phyloP scores from a whole-genome alignment of 768 basidiomycete genomes.

The Plicaturopsis crispa region DNA sequence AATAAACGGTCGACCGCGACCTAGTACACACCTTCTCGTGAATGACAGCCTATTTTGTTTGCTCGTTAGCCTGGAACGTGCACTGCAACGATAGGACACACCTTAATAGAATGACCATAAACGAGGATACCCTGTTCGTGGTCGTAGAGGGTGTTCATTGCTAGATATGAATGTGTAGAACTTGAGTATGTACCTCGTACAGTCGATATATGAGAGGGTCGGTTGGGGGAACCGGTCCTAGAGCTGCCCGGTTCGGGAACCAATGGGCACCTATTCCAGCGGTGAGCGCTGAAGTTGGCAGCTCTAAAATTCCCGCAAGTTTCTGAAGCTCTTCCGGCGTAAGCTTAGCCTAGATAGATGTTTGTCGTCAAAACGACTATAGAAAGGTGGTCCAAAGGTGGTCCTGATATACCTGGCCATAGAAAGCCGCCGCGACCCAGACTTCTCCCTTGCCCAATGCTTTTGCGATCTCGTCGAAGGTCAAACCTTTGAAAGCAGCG shows the following conservation, averaged over 20 bases:
- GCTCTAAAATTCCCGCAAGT: conserved; percentile 41
- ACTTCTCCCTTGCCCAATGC: conserved; percentile 67
- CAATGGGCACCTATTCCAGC: conserved; percentile 53
- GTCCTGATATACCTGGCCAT: conserved; percentile 64
- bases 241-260: conserved; percentile 70
- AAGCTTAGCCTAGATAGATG: conserved; percentile 53
- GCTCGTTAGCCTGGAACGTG: no score
- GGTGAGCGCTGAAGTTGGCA: conserved; percentile 31
- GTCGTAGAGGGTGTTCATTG: neutral
- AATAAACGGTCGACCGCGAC: no score
- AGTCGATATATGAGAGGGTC: conserved; percentile 80
- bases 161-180: neutral
- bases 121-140: conserved; percentile 53
- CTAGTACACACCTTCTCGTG: conserved; percentile 55
- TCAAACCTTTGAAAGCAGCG: conserved; percentile 39
- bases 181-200: conserved; percentile 51
- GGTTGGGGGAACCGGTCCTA: conserved; percentile 64
- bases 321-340: conserved; percentile 47
- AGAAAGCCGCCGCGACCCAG: conserved; percentile 79
- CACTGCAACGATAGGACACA: conserved; percentile 17
- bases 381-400: neutral
- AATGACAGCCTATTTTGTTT: conserved; percentile 56
- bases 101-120: conserved; percentile 77
- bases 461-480: conserved; percentile 64
- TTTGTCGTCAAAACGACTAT: conserved; percentile 1